phyloP scores from a whole-genome alignment of 208 protist species.

The Paratrypanosoma confusum region DNA sequence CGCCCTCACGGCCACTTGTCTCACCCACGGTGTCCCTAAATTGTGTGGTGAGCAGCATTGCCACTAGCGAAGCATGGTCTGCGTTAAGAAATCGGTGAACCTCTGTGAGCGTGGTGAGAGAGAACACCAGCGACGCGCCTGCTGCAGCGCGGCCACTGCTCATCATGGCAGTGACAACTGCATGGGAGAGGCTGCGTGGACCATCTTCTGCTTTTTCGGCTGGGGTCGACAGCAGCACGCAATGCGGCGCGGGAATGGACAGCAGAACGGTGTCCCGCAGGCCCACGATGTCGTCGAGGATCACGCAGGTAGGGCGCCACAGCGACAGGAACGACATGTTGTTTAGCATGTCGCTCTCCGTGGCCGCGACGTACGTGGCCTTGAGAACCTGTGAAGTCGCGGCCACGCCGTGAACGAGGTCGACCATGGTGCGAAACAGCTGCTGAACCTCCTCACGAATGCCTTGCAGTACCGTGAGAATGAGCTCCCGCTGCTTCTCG shows the following conservation, averaged over 20 bases:
- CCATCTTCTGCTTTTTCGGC: too few species aligned
- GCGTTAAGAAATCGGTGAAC: too few species aligned
- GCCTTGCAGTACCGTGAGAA: slow-evolving; percentile 22
- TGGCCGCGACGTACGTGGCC: slow-evolving; percentile 30
- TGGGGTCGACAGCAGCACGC: slow-evolving; percentile 1
- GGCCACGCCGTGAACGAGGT: slow-evolving; percentile 48
- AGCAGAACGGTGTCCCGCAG: not conserved
- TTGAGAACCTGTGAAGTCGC: slow-evolving; percentile 46
- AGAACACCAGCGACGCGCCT: too few species aligned
- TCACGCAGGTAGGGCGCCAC: slow-evolving; percentile 49
- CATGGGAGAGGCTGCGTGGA: too few species aligned
- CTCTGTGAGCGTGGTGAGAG: too few species aligned
- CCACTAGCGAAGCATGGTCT: too few species aligned
- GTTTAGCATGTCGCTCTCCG: slow-evolving; percentile 25
- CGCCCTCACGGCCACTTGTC: too few species aligned
- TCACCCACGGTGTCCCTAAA: too few species aligned
- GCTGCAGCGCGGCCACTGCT: too few species aligned
- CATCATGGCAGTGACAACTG: too few species aligned
- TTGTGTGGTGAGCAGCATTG: too few species aligned
- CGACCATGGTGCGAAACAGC: slow-evolving; percentile 36
- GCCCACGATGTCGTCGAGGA: slow-evolving; percentile 63
- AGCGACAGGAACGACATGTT: slow-evolving; percentile 43
- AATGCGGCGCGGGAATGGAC: not conserved
- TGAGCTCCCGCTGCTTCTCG: slow-evolving; percentile 46
- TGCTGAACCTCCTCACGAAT: slow-evolving; percentile 30